Evolutionary conservation across 192 early-diverging fungal genomes (phyloP).

Genomic region (Coemansia sp.): DNA sequence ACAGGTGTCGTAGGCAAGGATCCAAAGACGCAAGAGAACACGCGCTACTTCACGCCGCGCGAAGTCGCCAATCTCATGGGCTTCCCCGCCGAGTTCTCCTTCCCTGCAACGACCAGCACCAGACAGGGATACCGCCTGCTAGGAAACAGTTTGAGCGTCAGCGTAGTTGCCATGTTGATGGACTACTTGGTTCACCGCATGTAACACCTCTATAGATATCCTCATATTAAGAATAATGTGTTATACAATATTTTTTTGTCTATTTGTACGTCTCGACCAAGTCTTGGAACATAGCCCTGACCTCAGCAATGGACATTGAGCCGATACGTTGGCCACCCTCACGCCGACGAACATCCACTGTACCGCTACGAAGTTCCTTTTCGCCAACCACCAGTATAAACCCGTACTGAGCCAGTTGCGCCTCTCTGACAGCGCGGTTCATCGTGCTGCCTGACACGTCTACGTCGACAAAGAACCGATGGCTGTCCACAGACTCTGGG

Average conservation of each 20-base stretch:
- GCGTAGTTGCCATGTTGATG: conserved; percentile 78
- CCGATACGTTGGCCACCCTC: conserved; percentile 63
- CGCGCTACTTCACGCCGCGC: conserved; percentile 59
- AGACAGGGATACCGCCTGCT: conserved; percentile 85
- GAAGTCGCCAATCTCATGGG: conserved; percentile 81
- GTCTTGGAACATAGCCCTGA: conserved; percentile 62
- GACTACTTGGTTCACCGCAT: conserved; percentile 63
- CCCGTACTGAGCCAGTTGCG: conserved; percentile 83
- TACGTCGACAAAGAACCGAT: conserved; percentile 79
- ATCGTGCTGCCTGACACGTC: conserved; percentile 69
- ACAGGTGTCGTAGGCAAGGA: conserved; percentile 28
- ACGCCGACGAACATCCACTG: conserved; percentile 73
- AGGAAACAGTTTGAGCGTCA: conserved; percentile 90
- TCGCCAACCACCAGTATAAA: conserved; percentile 87
- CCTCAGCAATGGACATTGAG: conserved; percentile 62
- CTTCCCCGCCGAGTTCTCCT: conserved; percentile 74
- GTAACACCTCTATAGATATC: conserved; percentile 10
- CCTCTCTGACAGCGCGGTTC: conserved; percentile 77
- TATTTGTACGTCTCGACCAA: conserved; percentile 54
- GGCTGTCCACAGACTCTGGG: conserved; percentile 56
- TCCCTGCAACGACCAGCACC: conserved; percentile 65
- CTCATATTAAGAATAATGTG: not conserved
- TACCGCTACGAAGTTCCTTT: conserved; percentile 69
- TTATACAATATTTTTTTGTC: conserved; percentile 4
- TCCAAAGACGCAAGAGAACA: conserved; percentile 38